These are phyloP conservation scores for Fusarium sp. DNA, from an alignment of 2,329 filamentous ascomycete genomes.

Conservation along the genomic window DNA sequence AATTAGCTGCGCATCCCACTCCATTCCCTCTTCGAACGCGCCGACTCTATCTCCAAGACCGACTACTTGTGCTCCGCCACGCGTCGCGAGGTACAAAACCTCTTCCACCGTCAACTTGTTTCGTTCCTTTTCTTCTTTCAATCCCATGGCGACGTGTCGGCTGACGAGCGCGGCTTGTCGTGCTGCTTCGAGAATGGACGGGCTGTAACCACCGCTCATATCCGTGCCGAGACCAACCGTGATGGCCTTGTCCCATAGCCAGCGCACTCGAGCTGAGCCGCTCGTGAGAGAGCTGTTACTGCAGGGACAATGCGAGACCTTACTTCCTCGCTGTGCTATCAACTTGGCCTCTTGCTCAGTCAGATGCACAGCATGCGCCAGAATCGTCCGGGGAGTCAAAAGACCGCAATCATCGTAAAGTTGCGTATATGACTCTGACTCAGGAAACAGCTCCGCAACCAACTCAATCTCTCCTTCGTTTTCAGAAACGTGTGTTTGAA, in stretches of 20 bases:
- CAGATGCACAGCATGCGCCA: slow-evolving; percentile 88
- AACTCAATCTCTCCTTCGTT: slow-evolving; percentile 80
- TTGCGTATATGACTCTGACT: slow-evolving; percentile 72
- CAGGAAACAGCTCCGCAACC: slow-evolving; percentile 77
- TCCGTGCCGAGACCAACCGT: slow-evolving; percentile 91
- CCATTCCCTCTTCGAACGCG: slow-evolving; percentile 85
- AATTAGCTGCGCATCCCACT: slow-evolving; percentile 92
- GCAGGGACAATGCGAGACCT: slow-evolving; percentile 87
- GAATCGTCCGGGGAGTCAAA: slow-evolving; percentile 78
- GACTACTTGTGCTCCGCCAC: slow-evolving; percentile 86
- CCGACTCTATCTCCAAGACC: slow-evolving; percentile 80
- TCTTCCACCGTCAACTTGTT: slow-evolving; percentile 86
- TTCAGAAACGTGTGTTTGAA: slow-evolving; percentile 93
- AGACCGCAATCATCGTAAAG: slow-evolving; percentile 83
- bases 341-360: slow-evolving; percentile 73
- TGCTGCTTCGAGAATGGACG: slow-evolving; percentile 84
- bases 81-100: slow-evolving; percentile 85
- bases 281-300: slow-evolving; percentile 86
- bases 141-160: slow-evolving; percentile 73
- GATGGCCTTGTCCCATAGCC: slow-evolving; percentile 79
- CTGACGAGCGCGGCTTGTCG: slow-evolving; percentile 84
- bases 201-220: slow-evolving; percentile 86
- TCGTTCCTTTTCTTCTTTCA: slow-evolving; percentile 55
- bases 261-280: slow-evolving; percentile 80
- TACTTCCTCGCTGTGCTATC: slow-evolving; percentile 70